Evolutionary conservation across 2,329 filamentous ascomycete species (phyloP).

Genomic region (Phaeoacremonium minimum): DNA sequence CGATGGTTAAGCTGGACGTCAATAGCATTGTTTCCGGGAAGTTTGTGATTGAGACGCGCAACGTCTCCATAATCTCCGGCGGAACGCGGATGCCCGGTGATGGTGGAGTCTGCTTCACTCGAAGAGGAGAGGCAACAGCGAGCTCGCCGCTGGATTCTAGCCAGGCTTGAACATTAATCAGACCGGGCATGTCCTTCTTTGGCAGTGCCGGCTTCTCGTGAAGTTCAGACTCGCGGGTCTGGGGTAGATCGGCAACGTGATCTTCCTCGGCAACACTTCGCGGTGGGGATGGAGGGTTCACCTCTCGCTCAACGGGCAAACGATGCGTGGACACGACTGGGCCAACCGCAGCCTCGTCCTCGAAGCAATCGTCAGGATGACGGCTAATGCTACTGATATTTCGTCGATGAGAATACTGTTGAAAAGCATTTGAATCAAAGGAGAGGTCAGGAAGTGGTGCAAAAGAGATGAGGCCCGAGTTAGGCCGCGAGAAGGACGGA

Average conservation of each 20-base stretch:
- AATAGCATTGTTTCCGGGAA: constrained; percentile 58
- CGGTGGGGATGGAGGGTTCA: constrained; percentile 4
- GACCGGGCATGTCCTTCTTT: constrained; percentile 4
- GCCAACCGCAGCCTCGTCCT: constrained; percentile 2
- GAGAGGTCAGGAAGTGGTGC: too few relatives aligned
- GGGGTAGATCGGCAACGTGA: neutral
- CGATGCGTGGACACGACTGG: constrained; percentile 1
- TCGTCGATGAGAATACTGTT: too few relatives aligned
- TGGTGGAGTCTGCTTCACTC: constrained; percentile 1
- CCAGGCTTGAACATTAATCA: constrained; percentile 10
- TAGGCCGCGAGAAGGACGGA: constrained; percentile 1
- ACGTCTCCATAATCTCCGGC: constrained; percentile 47
- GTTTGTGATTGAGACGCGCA: constrained; percentile 48
- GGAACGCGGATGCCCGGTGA: constrained; percentile 41
- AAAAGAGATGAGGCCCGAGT: neutral
- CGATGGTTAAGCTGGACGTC: constrained; percentile 49
- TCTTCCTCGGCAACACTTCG: neutral
- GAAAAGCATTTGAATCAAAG: too few relatives aligned
- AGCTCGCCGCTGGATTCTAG: constrained; percentile 7
- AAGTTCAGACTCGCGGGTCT: constrained; percentile 1
- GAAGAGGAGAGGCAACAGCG: neutral
- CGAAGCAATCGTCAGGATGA: neutral
- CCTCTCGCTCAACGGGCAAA: constrained; percentile 3
- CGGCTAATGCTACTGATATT: too few relatives aligned
- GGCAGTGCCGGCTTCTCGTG: constrained; percentile 6